Conservation (phyloP, 1,284 basidiomycete genomes). For the Wolfiporia cocos region DNA sequence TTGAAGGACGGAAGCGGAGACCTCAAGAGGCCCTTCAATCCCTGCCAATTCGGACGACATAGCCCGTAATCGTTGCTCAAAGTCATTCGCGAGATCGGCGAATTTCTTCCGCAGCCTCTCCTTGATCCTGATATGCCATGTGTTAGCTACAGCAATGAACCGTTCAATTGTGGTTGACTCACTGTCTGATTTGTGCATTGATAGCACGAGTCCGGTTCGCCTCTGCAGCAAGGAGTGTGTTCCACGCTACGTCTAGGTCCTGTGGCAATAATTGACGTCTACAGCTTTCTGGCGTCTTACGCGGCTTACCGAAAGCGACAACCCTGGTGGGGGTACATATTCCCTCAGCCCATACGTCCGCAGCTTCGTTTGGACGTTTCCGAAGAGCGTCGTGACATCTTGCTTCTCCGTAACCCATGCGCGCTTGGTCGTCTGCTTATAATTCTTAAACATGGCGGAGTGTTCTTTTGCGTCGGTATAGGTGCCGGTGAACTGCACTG, state of each 20-base stretch:
- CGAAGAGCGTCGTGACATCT: conserved; percentile 83
- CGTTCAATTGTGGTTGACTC: conserved; percentile 24
- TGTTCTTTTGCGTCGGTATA: conserved; percentile 82
- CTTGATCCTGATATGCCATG: conserved; percentile 67
- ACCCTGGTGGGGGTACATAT: conserved; percentile 75
- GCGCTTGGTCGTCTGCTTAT: conserved; percentile 86
- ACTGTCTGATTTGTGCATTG: conserved; percentile 91
- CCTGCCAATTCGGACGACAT: conserved; percentile 75
- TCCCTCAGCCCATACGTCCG: conserved; percentile 83
- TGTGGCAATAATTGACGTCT: conserved; percentile 16
- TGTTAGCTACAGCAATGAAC: not conserved
- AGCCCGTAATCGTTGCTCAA: conserved; percentile 66
- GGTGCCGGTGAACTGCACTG: conserved; percentile 58
- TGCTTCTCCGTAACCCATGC: conserved; percentile 88
- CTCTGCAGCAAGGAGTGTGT: conserved; percentile 66
- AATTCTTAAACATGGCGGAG: conserved; percentile 68
- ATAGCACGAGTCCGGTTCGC: conserved; percentile 77
- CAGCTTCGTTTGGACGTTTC: conserved; percentile 93
- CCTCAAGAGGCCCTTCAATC: conserved; percentile 78
- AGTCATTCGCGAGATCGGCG: conserved; percentile 80
- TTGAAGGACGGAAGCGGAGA: conserved; percentile 23
- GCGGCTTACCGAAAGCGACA: conserved; percentile 52
- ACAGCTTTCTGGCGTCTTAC: not conserved
- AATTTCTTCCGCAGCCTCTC: conserved; percentile 82
- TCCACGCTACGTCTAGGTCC: conserved; percentile 84